Base-by-base conservation (phyloP, 176 grass and related monocot genomes). In the Carex littledalei region DNA sequence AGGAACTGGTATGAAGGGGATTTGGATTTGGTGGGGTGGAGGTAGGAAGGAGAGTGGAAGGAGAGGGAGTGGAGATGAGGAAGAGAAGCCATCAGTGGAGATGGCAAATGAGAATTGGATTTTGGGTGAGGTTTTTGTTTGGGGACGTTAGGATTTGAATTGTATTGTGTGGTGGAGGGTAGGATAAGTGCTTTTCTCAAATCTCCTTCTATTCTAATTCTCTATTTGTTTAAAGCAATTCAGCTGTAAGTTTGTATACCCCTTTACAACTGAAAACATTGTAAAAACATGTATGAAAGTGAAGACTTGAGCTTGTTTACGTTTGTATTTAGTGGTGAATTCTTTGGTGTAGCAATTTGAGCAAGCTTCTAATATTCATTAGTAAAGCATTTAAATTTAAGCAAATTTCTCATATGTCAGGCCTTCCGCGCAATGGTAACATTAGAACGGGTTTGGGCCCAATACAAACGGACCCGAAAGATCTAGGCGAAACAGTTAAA, bases 81-180 rank as follows among this genome's bases (percentile, higher is more conserved):
- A 35, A 77, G 49, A 66, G 81, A 77, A 35, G 88, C 84, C 88
- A 86, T 89, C 15, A 55, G 22, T 43, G 39, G 31, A 26, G 68
- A 67, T 72, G 24, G 43, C 13, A 22, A 75, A 75, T 29, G 20
- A 37, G 10, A 39, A 64, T 13, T 37, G 58, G 29, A 63, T 26
- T 13, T 88, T 85, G 87, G 75, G 22, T 78, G 15, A 57, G 60
- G 78, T 57, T 21, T 57, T 20, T 50, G 9, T 49, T 69, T 63
- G 60, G 47, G 22, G 52, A 59, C 76, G 82, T 85, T 85, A 80
- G 65, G 83, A 75, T 80, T 85, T 85, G 58, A 69, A 85, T 85
- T 74, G 83, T 82, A 82, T 85, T 74, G 83, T 85, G 87, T 89
- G 87, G 83, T 85, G 52, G 73, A 75, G 87, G 83, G 14, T 49